Evolutionary conservation across 176 grass and related monocot genomes (phyloP), one percentile per base, ranked within the genome.

Genomic region (Miscanthus lutarioriparius): DNA sequence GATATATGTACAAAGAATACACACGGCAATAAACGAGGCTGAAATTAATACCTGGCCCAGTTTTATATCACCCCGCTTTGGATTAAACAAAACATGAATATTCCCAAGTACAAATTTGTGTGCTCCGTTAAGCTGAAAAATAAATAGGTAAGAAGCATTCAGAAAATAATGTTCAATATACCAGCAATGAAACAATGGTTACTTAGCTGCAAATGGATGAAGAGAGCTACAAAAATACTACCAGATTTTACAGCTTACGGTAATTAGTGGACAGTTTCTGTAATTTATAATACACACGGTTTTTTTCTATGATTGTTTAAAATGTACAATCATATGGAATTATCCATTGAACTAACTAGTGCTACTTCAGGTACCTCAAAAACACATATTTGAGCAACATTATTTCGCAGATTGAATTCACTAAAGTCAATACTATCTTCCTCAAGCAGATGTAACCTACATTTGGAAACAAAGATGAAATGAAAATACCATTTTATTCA

Each of bases 31-130:
- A 71, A 38, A 62, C 56, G 35, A 36, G 77, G 17, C 11, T 30
- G 37, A 81, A 43, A 41, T 83, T 30, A 63, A 79, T 88, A 98
- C 96, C 96, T 95, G 96, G n/a, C 87, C 95, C 67, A 98, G 70
- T 75, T 98, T 98, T 86, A 98, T 61, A 88, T 98, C 96, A 39
- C 92, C 96, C n/a, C 91, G 85, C 80, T 84, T 91, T 68, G 96
- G 96, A 83, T 85, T 95, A 87, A 93, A 98, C 15, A 98, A 77
- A 72, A 95, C 91, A 85, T 98, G 96, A 72, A 95, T 98, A 89
- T 98, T 98, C 53, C 96, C 93, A 0, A 93, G 47, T 28, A 95
- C 85, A 69, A 98, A 84, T 61, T 87, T 89, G n/a, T 67, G 88
- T 83, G 82, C 49, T 83, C 86, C 56, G 72, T 86, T 73, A 81